A percentile compares a stretch with the other conserved stretches of the same genome.
Evolutionary conservation across 2,329 filamentous ascomycete genomes (phyloP).

Genomic region (Fusarium palustre): DNA sequence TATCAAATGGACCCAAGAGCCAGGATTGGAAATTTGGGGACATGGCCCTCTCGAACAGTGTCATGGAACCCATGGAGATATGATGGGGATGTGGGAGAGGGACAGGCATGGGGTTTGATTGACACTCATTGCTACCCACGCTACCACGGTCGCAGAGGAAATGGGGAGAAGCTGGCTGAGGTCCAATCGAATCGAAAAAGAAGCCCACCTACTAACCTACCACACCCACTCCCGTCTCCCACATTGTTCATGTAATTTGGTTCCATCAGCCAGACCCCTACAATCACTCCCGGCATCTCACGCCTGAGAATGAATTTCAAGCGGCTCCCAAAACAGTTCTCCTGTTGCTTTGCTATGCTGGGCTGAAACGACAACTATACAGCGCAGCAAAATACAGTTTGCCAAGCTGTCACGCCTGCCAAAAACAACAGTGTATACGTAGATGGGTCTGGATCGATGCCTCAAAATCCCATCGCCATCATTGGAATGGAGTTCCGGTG

Average conservation of each 20-base stretch:
- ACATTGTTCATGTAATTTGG: slow-evolving; percentile 19
- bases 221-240: slow-evolving; percentile 34
- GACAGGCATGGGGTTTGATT: slow-evolving; percentile 31
- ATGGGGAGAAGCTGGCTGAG: slow-evolving; percentile 10
- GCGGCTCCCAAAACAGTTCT: neutral
- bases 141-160: neutral
- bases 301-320: slow-evolving; percentile 25
- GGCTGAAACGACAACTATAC: slow-evolving; percentile 1
- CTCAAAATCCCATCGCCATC: slow-evolving; percentile 21
- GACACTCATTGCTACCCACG: slow-evolving; percentile 14
- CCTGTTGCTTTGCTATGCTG: slow-evolving; percentile 3
- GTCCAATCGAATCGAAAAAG: slow-evolving; percentile 27
- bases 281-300: slow-evolving; percentile 25
- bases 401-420: neutral
- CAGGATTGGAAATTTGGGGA: slow-evolving; percentile 38
- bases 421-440: slow-evolving; percentile 11
- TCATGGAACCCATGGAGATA: slow-evolving; percentile 37
- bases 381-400: slow-evolving; percentile 3
- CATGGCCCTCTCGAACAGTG: slow-evolving; percentile 10
- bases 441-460: slow-evolving; percentile 26
- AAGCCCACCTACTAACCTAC: slow-evolving; percentile 39
- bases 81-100: slow-evolving; percentile 31
- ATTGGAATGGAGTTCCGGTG: slow-evolving; percentile 40
- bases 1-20: slow-evolving; percentile 29
- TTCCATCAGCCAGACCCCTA: slow-evolving; percentile 17